A percentile compares a stretch with the other conserved stretches of the same genome.
Conservation (phyloP, 176 grass and related monocot species). For the Bromus sterilis region DNA sequence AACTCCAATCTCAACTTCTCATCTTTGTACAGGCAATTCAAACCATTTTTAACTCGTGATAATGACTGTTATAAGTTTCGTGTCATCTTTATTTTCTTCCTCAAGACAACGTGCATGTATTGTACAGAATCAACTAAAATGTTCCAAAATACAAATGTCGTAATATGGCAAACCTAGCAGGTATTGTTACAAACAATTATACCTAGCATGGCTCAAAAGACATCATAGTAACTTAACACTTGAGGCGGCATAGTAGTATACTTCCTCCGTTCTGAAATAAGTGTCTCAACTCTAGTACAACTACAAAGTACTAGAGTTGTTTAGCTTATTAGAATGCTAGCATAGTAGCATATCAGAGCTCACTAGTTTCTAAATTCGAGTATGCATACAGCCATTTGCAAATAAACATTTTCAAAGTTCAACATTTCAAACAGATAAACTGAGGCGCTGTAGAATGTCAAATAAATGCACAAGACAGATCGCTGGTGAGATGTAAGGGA, state of each 20-base stretch:
- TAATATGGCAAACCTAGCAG: neutral
- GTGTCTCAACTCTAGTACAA: no score
- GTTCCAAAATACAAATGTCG: neutral
- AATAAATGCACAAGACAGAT: neutral
- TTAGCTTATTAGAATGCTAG: neutral
- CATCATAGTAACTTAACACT: neutral
- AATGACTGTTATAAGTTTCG: neutral
- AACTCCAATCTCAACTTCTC: neutral
- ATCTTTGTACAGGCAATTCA: neutral
- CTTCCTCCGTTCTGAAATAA: no score
- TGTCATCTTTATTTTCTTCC: neutral
- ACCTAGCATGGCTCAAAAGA: neutral
- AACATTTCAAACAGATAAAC: neutral
- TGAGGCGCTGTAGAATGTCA: neutral
- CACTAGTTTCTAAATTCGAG: neutral
- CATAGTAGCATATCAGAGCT: neutral
- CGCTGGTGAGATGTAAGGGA: neutral
- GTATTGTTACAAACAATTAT: neutral
- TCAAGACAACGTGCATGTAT: neutral
- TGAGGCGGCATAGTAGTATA: neutral
- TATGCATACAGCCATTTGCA: slow-evolving; percentile 3
- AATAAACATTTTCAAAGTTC: neutral
- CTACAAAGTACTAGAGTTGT: no score
- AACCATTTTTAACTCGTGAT: neutral
- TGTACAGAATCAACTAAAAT: neutral